Conservation (phyloP, 805 yeast species). For the Nakazawaea ishiwadae region DNA sequence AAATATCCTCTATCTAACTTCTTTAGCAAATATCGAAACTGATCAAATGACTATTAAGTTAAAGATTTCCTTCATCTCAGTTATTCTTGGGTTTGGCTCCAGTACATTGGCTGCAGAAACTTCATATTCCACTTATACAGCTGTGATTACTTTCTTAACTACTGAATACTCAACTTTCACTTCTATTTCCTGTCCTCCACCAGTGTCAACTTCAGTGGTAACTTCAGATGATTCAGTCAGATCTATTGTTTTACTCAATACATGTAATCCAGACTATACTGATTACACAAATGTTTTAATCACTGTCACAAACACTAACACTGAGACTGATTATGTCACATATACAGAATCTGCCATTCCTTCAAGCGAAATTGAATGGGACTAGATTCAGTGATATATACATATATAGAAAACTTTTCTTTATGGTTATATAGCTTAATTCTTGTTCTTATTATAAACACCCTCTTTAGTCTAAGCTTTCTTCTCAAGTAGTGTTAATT, state of each 20-base stretch:
- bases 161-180: constrained; percentile 9
- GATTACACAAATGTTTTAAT: not conserved
- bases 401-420: too few relatives aligned
- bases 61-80: not conserved
- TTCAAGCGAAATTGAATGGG: constrained; percentile 10
- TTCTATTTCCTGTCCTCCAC: constrained; percentile 4
- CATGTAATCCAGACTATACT: constrained; percentile 11
- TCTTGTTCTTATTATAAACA: too few relatives aligned
- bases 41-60: too few relatives aligned
- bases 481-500: too few relatives aligned
- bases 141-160: constrained; percentile 4
- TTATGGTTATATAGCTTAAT: not conserved
- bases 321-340: not conserved
- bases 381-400: not conserved
- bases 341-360: constrained; percentile 6
- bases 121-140: constrained; percentile 5
- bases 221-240: not conserved
- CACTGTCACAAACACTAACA: constrained; percentile 2
- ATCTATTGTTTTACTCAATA: constrained; percentile 6
- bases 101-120: not conserved
- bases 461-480: too few relatives aligned
- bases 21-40: too few relatives aligned
- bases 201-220: constrained; percentile 2
- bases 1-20: too few relatives aligned
- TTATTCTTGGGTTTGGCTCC: not conserved